Evolutionary conservation across 2,329 filamentous ascomycete species (phyloP).

Genomic region (Furcasterigmium furcatum): DNA sequence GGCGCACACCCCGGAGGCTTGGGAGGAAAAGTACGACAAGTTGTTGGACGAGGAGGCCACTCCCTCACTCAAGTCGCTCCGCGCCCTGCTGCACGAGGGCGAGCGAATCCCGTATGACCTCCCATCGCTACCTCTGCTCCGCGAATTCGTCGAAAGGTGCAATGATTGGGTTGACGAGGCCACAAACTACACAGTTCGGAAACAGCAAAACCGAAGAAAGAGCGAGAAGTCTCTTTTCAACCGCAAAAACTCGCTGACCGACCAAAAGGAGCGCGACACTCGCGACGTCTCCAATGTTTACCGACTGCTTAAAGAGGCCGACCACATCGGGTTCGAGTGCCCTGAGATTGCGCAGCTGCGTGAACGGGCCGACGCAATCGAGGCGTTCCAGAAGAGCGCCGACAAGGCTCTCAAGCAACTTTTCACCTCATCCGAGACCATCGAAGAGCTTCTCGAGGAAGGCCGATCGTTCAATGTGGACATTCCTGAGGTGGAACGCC

Average conservation of each 20-base stretch:
- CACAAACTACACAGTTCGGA: constrained; percentile 91
- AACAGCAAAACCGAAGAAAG: constrained; percentile 95
- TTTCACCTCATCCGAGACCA: too few species aligned
- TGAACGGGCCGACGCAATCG: constrained; percentile 82
- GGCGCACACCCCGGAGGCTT: constrained; percentile 78
- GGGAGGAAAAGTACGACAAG: constrained; percentile 87
- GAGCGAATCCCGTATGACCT: constrained; percentile 94
- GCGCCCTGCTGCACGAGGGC: constrained; percentile 83
- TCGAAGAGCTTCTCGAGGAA: constrained; percentile 88
- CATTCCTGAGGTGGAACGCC: constrained; percentile 79
- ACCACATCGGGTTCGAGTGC: constrained; percentile 88
- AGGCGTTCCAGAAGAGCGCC: constrained; percentile 78
- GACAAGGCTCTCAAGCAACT: constrained; percentile 66
- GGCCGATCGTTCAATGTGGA: constrained; percentile 89
- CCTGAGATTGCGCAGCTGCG: constrained; percentile 83
- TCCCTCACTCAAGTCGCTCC: constrained; percentile 82
- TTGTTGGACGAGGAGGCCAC: constrained; percentile 79
- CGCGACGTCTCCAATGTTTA: constrained; percentile 88
- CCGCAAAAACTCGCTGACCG: constrained; percentile 47
- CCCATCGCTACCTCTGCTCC: constrained; percentile 75
- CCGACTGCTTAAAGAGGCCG: constrained; percentile 77
- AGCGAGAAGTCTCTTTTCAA: constrained; percentile 85
- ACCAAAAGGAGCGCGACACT: constrained; percentile 83
- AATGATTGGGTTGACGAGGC: constrained; percentile 98
- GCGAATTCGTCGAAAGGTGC: constrained; percentile 89